Evolutionary conservation across 2,329 filamentous ascomycete species (phyloP).

Genomic region (Cytospora leucostoma): DNA sequence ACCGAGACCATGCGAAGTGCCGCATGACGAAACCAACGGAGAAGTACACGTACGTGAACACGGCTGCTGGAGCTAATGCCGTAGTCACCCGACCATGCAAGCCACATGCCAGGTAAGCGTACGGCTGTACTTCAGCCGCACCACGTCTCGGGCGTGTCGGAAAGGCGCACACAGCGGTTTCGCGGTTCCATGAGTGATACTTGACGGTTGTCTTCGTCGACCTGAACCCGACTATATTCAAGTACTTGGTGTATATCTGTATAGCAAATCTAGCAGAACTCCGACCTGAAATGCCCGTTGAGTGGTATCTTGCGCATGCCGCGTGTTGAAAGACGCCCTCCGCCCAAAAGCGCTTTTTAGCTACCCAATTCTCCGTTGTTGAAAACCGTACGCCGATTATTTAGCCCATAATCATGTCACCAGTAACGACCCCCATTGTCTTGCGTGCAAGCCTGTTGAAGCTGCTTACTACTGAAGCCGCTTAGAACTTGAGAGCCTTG

Average conservation of each 20-base stretch:
- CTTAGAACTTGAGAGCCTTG: constrained; percentile 89
- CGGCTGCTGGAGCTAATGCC: not conserved
- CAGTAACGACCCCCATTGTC: constrained; percentile 17
- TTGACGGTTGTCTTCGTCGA: not conserved
- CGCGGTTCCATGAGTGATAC: not conserved
- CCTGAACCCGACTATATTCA: constrained; percentile 10
- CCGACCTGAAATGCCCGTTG: constrained; percentile 22
- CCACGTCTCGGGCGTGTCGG: not conserved
- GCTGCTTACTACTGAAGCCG: constrained; percentile 36
- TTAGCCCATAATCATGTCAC: constrained; percentile 19
- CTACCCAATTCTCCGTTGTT: constrained; percentile 32
- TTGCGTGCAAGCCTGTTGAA: constrained; percentile 22
- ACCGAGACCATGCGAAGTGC: not conserved
- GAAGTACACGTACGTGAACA: not conserved
- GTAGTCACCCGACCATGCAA: not conserved
- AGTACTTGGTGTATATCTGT: constrained; percentile 22
- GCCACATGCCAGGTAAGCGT: no score
- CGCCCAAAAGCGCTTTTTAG: constrained; percentile 18
- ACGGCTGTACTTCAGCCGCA: no score
- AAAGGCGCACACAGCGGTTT: not conserved
- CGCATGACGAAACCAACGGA: no score
- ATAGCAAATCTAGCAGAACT: constrained; percentile 18
- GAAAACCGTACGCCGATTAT: constrained; percentile 41
- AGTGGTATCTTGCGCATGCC: constrained; percentile 23
- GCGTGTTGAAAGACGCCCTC: constrained; percentile 41